Evolutionary conservation across 306 rosid genomes (phyloP), one percentile per base, ranked within the genome.

Genomic region (Vigna hirtella): DNA sequence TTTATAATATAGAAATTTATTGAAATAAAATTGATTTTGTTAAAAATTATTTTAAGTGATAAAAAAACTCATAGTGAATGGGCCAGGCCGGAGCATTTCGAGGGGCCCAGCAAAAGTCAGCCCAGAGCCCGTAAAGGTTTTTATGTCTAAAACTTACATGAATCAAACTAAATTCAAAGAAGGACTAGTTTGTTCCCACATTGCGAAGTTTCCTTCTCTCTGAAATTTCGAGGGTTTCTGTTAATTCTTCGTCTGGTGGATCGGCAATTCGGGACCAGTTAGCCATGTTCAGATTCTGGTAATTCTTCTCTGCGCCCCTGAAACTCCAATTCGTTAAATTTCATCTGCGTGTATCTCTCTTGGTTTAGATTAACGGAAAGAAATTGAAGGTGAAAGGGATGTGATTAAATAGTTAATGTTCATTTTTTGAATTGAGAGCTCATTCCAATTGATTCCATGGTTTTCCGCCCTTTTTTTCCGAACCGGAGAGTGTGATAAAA

Each of bases 251-350:
- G 17, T 12, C 75, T 9, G 6, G 68, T 4, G 66, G 74, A 62
- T 78, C 82, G 49, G 71, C 80, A 45, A 71, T 64, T 62, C 47
- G 15, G 66, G 17, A 70, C 66, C 81, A 40, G 24, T 73, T 4
- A 57, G 73, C 86, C 42, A 91, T 91, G 97, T 93, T 93, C 86
- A 88, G 89, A 83, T 93, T 93, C 85, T 90, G 98, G 98, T 93
- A 88, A 64, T 55, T 64, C 26, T 43, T 47, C 73, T 0, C 59
- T 57, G 12, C 74, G 1, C 9, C 43, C 66, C 42, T 49, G 63
- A 68, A 67, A 20, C 18, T 30, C 17, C 18, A 9, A 22, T 47
- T 55, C 5, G 2, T 59, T 62, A 2, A 51, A 26, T 65, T 66
- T 69, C 4, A 9, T 18, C 2, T 13, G 24, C 34, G 17, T 63